Base-by-base conservation (phyloP, 495 filamentous ascomycete species). In the Xylaria acuta region DNA sequence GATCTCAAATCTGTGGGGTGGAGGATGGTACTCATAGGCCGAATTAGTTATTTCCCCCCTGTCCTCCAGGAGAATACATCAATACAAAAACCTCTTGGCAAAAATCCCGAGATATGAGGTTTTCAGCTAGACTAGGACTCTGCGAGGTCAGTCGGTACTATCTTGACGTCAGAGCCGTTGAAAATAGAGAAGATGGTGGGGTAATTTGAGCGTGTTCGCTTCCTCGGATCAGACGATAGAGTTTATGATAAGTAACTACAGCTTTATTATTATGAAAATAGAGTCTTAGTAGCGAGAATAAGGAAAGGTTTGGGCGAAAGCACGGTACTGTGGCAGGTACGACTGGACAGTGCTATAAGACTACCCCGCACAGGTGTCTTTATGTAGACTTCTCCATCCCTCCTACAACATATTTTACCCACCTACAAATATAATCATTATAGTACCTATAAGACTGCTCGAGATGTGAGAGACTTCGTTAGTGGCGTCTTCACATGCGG, bases 401-500 rank as follows among this genome's bases (percentile, higher is more conserved):
- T n/a, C n/a, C n/a, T n/a, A n/a, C n/a, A n/a, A n/a, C n/a, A n/a
- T n/a, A n/a, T n/a, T n/a, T n/a, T n/a, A n/a, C n/a, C n/a, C n/a
- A n/a, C n/a, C n/a, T n/a, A n/a, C n/a, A n/a, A n/a, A n/a, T n/a
- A n/a, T n/a, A n/a, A n/a, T n/a, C n/a, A n/a, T n/a, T n/a, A n/a
- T n/a, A n/a, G n/a, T n/a, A n/a, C n/a, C n/a, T n/a, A n/a, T n/a
- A n/a, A 54, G 22, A 54, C 51, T 54, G 49, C n/a, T n/a, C 20
- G 9, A 54, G 51, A 36, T 59, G 22, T 43, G 36, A 18, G 38
- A 30, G 9, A 43, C 12, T 41, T 40, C 54, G 32, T 60, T n/a
- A 38, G 58, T 60, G 58, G 58, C 34, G 34, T 60, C 58, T 60
- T 60, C 58, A 60, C 58, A 38, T 60, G 34, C n/a, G n/a, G n/a